These are phyloP conservation scores for Vitis labrusca DNA, from an alignment of 164 flowering plant genomes.

Conservation along the genomic window DNA sequence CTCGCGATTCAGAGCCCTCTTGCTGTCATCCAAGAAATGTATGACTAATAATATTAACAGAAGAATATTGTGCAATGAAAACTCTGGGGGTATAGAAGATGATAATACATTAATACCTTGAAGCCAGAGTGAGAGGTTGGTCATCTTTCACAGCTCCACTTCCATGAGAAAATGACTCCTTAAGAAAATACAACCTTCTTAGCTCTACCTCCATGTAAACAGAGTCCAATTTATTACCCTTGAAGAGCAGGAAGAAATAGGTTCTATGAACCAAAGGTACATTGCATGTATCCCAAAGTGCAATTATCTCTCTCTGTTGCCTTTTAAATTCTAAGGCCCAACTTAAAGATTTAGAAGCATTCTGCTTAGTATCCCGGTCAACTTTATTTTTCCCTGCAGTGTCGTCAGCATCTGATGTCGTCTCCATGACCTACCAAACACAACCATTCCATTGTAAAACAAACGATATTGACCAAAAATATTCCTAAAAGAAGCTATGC, in stretches of 20 bases:
- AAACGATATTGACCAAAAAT: no score
- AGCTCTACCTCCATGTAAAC: conserved; percentile 91
- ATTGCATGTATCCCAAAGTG: conserved; percentile 79
- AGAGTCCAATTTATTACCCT: conserved; percentile 80
- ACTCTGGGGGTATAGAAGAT: not conserved
- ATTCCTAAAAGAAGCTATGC: no score
- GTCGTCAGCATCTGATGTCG: not conserved
- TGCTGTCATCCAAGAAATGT: conserved; percentile 20
- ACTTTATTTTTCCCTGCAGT: not conserved
- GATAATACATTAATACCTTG: conserved; percentile 66
- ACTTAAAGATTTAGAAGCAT: conserved; percentile 9
- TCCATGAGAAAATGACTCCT: conserved; percentile 44
- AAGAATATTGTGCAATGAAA: not conserved
- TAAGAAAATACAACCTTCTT: conserved; percentile 70
- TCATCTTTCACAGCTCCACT: conserved; percentile 25
- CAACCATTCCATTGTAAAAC: not conserved
- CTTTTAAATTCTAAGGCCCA: conserved; percentile 58
- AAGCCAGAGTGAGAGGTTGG: conserved; percentile 32
- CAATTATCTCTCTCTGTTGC: conserved; percentile 60
- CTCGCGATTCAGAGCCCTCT: conserved; percentile 48
- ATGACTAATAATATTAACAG: not conserved
- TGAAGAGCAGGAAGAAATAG: conserved; percentile 79
- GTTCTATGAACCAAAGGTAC: conserved; percentile 81
- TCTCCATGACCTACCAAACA: conserved; percentile 9
- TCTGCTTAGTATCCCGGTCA: conserved; percentile 19